Percentiles rank a stretch among this genome's conserved stretches.
Evolutionary conservation across 2,329 filamentous ascomycete species (phyloP).

Genomic region (Neophaeococcomyces aloes): DNA sequence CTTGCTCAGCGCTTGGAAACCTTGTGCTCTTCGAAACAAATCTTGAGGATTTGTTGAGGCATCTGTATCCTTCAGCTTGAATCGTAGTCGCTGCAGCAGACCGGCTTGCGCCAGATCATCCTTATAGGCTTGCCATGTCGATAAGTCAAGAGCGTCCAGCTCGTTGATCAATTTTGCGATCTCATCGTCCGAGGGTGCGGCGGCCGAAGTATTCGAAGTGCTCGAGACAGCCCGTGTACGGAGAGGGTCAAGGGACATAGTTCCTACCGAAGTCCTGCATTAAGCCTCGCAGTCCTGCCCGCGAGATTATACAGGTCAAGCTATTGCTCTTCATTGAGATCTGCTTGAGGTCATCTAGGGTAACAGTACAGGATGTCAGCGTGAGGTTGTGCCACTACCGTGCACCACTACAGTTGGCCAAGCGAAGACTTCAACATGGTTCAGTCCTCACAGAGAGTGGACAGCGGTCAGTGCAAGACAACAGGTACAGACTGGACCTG

Average conservation of each 20-base stretch:
- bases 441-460: too few relatives aligned
- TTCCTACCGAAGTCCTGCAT: constrained; percentile 1
- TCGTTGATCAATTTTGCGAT: constrained; percentile 17
- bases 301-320: neutral
- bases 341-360: neutral
- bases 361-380: too few relatives aligned
- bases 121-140: constrained; percentile 24
- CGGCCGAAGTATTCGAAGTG: constrained; percentile 17
- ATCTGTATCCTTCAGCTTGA: constrained; percentile 47
- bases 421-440: too few relatives aligned
- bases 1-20: constrained; percentile 64
- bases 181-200: constrained; percentile 17
- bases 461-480: too few relatives aligned
- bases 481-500: too few relatives aligned
- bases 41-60: constrained; percentile 52
- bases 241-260: constrained; percentile 6
- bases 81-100: constrained; percentile 55
- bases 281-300: neutral
- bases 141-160: constrained; percentile 26
- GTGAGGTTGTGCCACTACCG: too few relatives aligned
- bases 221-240: constrained; percentile 20
- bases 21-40: constrained; percentile 68
- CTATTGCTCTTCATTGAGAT: constrained; percentile 3
- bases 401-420: too few relatives aligned
- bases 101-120: constrained; percentile 39